These are phyloP conservation scores for Jacaranda mimosifolia DNA, from an alignment of 257 asterid genomes.

Conservation along the genomic window DNA sequence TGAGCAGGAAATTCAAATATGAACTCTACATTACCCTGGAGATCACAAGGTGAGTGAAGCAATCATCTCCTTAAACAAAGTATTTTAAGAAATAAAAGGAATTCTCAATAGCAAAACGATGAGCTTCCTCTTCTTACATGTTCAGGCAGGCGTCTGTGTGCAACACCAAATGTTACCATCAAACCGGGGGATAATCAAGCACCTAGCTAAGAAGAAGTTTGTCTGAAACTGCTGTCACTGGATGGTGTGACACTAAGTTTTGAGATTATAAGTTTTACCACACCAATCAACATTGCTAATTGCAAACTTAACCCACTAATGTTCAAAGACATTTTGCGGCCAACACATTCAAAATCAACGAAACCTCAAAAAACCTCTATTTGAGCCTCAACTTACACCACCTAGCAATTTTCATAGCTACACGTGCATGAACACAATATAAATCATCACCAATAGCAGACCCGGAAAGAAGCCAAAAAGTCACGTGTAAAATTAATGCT, in stretches of 20 bases:
- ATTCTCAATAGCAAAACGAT: too few relatives aligned
- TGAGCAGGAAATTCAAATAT: not conserved
- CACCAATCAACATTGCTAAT: too few relatives aligned
- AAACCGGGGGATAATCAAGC: conserved; percentile 14
- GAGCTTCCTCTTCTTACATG: not conserved
- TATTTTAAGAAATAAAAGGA: too few relatives aligned
- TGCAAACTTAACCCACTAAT: not conserved
- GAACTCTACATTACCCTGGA: not conserved
- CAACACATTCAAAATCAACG: not conserved
- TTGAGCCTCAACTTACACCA: not conserved
- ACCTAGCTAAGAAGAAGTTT: not conserved
- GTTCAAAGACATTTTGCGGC: not conserved
- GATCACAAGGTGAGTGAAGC: not conserved
- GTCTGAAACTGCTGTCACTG: not conserved
- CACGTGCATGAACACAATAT: conserved; percentile 19
- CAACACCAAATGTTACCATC: not conserved
- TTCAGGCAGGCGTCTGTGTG: not conserved
- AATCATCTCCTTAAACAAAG: not conserved
- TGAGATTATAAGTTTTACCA: conserved; percentile 15
- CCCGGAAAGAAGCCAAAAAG: not conserved
- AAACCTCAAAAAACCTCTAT: not conserved
- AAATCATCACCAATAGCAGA: conserved; percentile 2
- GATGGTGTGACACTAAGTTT: not conserved
- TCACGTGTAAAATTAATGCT: not conserved
- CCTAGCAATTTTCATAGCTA: not conserved